Conservation (phyloP, 768 basidiomycete species). For the Auricularia sp. region DNA sequence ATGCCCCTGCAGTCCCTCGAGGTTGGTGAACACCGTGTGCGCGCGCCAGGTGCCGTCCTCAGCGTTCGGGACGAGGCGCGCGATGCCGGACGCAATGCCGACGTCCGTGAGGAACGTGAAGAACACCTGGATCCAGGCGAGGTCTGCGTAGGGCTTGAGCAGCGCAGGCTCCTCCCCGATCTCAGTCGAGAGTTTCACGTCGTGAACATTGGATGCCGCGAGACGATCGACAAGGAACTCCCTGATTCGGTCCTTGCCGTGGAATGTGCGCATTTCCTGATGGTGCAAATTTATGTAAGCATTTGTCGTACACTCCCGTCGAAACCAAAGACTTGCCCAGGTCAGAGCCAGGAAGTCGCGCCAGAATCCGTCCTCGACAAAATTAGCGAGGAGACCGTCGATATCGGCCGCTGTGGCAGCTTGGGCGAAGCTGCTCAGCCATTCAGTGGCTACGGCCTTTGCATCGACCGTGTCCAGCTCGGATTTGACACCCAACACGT, state of each 20-base stretch:
- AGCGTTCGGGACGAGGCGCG: conserved; percentile 40
- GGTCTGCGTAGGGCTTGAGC: conserved; percentile 23
- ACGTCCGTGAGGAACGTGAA: conserved; percentile 44
- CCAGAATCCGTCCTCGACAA: conserved; percentile 38
- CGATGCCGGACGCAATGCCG: conserved; percentile 43
- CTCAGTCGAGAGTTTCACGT: conserved; percentile 8
- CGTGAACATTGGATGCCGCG: conserved; percentile 3
- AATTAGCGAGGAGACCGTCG: conserved; percentile 22
- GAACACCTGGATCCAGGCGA: conserved; percentile 47
- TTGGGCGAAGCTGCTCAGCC: conserved; percentile 21
- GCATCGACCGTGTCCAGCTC: conserved; percentile 5
- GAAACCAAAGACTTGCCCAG: conserved; percentile 25
- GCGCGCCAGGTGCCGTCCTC: conserved; percentile 46
- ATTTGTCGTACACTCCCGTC: neutral
- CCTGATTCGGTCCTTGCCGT: conserved; percentile 30
- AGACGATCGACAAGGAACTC: conserved; percentile 42
- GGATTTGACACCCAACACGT: neutral
- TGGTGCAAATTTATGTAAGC: neutral
- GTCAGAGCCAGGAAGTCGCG: conserved; percentile 53
- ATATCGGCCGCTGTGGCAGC: conserved; percentile 7
- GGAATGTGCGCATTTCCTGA: conserved; percentile 43
- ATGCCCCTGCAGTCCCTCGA: conserved; percentile 44
- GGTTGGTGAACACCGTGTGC: conserved; percentile 46
- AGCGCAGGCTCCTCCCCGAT: conserved; percentile 10
- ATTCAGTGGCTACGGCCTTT: conserved; percentile 20